phyloP scores from a whole-genome alignment of 163 green algal species.

The Prototheca cutis region DNA sequence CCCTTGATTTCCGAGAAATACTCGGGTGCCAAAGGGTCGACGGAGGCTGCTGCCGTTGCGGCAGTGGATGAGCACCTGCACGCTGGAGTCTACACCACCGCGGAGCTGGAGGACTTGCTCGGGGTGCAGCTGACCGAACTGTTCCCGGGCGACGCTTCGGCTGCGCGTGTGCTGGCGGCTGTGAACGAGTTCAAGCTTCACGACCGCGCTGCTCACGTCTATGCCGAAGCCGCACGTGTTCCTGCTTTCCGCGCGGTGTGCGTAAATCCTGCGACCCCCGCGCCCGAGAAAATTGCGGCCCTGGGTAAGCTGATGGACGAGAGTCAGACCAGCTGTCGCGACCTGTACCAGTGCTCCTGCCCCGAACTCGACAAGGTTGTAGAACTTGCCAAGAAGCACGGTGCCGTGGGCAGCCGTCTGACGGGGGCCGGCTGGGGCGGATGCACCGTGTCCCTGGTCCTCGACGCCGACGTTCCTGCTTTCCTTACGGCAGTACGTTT shows the following conservation, averaged over 20 bases:
- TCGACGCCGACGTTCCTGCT: conserved; percentile 36
- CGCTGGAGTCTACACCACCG: conserved; percentile 16
- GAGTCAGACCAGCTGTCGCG: conserved; percentile 35
- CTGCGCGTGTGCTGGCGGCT: conserved; percentile 5
- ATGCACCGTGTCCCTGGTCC: conserved; percentile 83
- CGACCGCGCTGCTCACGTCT: conserved; percentile 73
- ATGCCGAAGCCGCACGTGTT: conserved; percentile 73
- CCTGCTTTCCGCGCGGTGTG: conserved; percentile 64
- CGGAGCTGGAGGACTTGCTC: conserved; percentile 65
- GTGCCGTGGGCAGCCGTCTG: conserved; percentile 75
- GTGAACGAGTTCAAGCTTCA: conserved; percentile 62
- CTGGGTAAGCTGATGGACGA: conserved; percentile 44
- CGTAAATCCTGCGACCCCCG: conserved; percentile 18
- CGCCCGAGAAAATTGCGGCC: conserved; percentile 42
- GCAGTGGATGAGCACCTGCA: conserved; percentile 47
- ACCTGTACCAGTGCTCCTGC: conserved; percentile 85
- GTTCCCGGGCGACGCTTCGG: neutral
- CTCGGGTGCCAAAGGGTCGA: neutral
- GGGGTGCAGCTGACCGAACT: conserved; percentile 16
- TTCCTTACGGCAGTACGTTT: conserved; percentile 54
- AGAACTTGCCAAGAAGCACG: conserved; percentile 35
- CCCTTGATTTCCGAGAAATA: conserved; percentile 34
- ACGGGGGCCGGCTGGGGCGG: conserved; percentile 91
- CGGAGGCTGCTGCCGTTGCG: neutral
- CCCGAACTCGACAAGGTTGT: conserved; percentile 81